Base-by-base conservation (phyloP, 2,329 filamentous ascomycete genomes). In the Pseudopyricularia javanii region DNA sequence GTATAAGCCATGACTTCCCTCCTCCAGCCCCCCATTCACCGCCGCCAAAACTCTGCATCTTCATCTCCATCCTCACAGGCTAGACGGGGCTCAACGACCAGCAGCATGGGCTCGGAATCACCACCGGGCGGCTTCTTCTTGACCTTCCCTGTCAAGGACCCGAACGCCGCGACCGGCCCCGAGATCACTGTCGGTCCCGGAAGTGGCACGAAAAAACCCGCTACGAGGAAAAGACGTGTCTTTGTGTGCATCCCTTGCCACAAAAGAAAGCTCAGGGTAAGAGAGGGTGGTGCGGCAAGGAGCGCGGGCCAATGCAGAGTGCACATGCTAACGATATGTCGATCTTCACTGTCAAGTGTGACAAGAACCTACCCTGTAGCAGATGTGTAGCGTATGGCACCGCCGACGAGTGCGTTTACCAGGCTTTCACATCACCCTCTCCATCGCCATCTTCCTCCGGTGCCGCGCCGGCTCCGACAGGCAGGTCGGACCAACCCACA, bases 231-330 rank as follows among this genome's bases (percentile, higher is more conserved):
- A 56, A 54, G 62, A 26, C 56, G 59, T 15, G 60, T 63, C 8
- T 62, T 60, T 49, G 62, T 63, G 8, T 63, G 62, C 43, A 60
- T 63, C 9, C 60, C 61, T 14, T 63, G 62, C 53, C 62, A 63
- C 45, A 56, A 57, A 7, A 55, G 58, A 17, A 63, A 63, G 55
- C 58, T 63, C 1, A 61, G 58, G 48, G 48, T 49, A 12, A 20
- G 48, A 20, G 7, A 43, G 12, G 17, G 22, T 20, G 9, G 14
- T 2, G 11, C 14, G 12, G 2, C 2, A 22, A 4, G 6, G n/a
- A 43, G 37, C 7, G 8, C 17, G 17, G 22, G n/a, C 8, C 5
- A 7, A 1, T n/a, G 6, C 3, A 20, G 1, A 7, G 8, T 20
- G 9, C 37, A 43, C 4, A 11, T 8, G 32, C 30, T 49, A 24